Evolutionary conservation across 768 basidiomycete species (phyloP).

Genomic region (Mycena amicta): DNA sequence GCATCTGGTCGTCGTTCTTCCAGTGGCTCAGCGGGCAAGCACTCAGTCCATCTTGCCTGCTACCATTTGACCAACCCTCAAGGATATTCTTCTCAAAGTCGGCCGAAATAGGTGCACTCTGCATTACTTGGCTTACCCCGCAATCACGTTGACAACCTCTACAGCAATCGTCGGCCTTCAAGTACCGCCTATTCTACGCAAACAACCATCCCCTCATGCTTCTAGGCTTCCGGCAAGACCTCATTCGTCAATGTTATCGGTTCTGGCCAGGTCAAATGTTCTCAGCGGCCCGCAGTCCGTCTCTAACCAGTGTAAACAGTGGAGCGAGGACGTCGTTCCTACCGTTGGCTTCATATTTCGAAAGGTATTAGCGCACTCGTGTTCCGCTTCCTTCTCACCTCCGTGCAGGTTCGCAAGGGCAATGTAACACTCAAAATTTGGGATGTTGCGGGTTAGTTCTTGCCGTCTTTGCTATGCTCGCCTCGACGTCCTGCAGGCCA

Average conservation of each 20-base stretch:
- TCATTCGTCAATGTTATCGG: slow-evolving; percentile 92
- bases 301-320: slow-evolving; percentile 44
- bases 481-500: slow-evolving; percentile 56
- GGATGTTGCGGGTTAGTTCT: slow-evolving; percentile 85
- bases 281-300: slow-evolving; percentile 1
- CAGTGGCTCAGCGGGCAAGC: slow-evolving; percentile 49
- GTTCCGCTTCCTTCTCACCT: background rate
- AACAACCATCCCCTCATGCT: background rate
- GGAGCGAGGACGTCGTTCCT: slow-evolving; percentile 96
- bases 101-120: slow-evolving; percentile 60
- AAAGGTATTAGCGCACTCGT: slow-evolving; percentile 52
- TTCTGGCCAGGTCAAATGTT: slow-evolving; percentile 66
- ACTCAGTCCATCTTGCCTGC: background rate
- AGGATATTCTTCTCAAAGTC: slow-evolving; percentile 87
- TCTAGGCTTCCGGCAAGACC: slow-evolving; percentile 90
- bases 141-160: background rate
- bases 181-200: slow-evolving; percentile 38
- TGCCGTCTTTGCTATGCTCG: background rate
- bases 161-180: slow-evolving; percentile 86
- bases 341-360: slow-evolving; percentile 93
- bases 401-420: slow-evolving; percentile 55
- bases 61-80: background rate
- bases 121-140: background rate
- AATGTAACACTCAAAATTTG: slow-evolving; percentile 92
- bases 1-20: slow-evolving; percentile 44